Base-by-base conservation (phyloP, 176 grass and related monocot species). In the Musa schizocarpa region DNA sequence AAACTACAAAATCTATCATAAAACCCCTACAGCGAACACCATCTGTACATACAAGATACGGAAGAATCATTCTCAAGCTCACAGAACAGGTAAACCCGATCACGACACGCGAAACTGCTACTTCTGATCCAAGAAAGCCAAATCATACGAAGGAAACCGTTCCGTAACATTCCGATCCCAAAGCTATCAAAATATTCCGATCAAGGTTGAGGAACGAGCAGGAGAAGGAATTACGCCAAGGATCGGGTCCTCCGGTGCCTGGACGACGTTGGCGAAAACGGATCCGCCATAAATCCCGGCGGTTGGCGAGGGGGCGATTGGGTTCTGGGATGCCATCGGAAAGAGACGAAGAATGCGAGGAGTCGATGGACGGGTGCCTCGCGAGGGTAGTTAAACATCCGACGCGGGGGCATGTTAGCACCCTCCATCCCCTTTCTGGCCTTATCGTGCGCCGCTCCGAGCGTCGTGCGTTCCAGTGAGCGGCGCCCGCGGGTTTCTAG, bases 211-310 rank as follows among this genome's bases (percentile, higher is more conserved):
- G 8, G 20, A 67, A n/a, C 52, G 20, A 50, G 48, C 43, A n/a
- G 9, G 43, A 50, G 19, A 51, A 2, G 6, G 20, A 51, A 74
- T 75, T 77, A 97, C 95, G 54, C 95, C 95, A 74, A 99, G 95
- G 82, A 99, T 99, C 26, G 95, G 84, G 59, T 99, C 95, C 86
- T 99, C 95, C 20, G 95, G 90, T 22, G 86, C 95, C 84, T 99
- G 90, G 4, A 58, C 74, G 52, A 94, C 69, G 77, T 50, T 77
- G 53, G 95, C 80, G 77, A 99, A 99, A 75, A 84, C 88, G 67
- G 95, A 98, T 49, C 81, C 78, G 22, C 64, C 83, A 5, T n/a
- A 8, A 0, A 43, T 5, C 34, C 34, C 34, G 11, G 54, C 54
- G 12, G 54, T 4, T 17, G 54, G 54, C 54, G 54, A 57, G 54